Percentiles rank a stretch among this genome's conserved stretches.
Evolutionary conservation across 192 early-diverging fungal genomes (phyloP).

Genomic region (Backusella westeae): DNA sequence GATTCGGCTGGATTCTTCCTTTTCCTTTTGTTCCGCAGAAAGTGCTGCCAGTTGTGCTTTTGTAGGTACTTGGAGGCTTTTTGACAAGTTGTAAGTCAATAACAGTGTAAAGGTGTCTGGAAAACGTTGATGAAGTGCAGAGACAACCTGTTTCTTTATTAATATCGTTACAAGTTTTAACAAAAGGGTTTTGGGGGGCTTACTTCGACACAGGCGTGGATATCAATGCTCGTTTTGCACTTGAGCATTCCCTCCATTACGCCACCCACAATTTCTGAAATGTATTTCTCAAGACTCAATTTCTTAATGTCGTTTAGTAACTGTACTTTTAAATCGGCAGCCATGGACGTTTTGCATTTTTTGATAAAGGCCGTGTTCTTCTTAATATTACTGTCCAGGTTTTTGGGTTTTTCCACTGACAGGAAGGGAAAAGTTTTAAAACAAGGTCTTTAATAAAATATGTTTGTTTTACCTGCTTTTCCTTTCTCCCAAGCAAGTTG

Average conservation of each 20-base stretch:
- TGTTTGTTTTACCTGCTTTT: conserved; percentile 10
- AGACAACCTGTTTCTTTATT: conserved; percentile 49
- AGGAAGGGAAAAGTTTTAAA: not conserved
- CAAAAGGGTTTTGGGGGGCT: not conserved
- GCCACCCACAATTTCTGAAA: conserved; percentile 86
- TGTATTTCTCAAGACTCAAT: conserved; percentile 96
- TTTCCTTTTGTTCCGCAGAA: conserved; percentile 79
- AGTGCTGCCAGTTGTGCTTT: conserved; percentile 58
- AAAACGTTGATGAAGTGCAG: conserved; percentile 89
- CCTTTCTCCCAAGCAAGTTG: conserved; percentile 19
- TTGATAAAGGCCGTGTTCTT: conserved; percentile 97
- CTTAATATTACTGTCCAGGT: conserved; percentile 94
- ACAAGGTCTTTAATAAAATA: not conserved
- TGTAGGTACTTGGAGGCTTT: conserved; percentile 60
- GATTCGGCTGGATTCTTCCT: conserved; percentile 76
- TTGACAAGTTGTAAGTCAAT: conserved; percentile 63
- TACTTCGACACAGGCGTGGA: conserved; percentile 81
- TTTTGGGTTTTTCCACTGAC: conserved; percentile 29
- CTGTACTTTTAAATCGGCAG: conserved; percentile 62
- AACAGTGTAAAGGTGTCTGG: conserved; percentile 71
- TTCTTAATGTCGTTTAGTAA: conserved; percentile 77
- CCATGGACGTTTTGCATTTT: conserved; percentile 77
- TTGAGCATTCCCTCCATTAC: conserved; percentile 72
- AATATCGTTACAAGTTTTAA: not conserved
- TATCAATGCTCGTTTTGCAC: conserved; percentile 70